Evolutionary conservation across 2,329 filamentous ascomycete genomes (phyloP), one percentile per base, ranked within the genome.

Genomic region (Blastomyces gilchristii): DNA sequence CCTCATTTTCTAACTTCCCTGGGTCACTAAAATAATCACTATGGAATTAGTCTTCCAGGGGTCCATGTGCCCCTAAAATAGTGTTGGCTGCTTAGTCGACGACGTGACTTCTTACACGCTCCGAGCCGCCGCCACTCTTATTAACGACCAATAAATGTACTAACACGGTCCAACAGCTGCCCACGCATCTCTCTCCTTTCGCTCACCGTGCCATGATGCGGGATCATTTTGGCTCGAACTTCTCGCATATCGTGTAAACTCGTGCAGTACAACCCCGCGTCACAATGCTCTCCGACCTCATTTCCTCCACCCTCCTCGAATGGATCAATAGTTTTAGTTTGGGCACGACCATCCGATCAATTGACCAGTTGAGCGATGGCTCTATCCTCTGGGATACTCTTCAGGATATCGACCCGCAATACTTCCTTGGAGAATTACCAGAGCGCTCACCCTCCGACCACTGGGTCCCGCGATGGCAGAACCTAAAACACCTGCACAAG

Each of bases 401-500:
- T 54, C 78, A 80, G 67, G 77, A 80, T 63, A 78, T 81, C 60
- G 78, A 81, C 67, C 74, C 77, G 37, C 74, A 79, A 62, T 77
- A 75, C 66, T 81, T 81, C 65, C 73, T 78, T 54, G 78, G 78
- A 53, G 77, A 77, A 62, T 73, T 81, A 18, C 79, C 79, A 31
- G 77, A 80, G 68, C 73, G 73, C 62, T 74, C 74, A 41, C 70
- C 74, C 12, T 72, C 75, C 25, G 77, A 79, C 63, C 74, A 78
- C 67, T 80, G 78, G 78, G 74, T 80, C 61, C 72, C 76, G 54
- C 78, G 78, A 72, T 78, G 77, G 73, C 77, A 79, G 69, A 80
- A 80, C 68, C 69, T 80, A 65, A 79, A 80, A 69, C 77, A 78
- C 64, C 72, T 80, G 62, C 74, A 79, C 71, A 79, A 79, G 70